A percentile compares a stretch with the other conserved stretches of the same genome.
Conservation (phyloP, 306 rosid genomes). For the Herpetospermum pedunculosum region DNA sequence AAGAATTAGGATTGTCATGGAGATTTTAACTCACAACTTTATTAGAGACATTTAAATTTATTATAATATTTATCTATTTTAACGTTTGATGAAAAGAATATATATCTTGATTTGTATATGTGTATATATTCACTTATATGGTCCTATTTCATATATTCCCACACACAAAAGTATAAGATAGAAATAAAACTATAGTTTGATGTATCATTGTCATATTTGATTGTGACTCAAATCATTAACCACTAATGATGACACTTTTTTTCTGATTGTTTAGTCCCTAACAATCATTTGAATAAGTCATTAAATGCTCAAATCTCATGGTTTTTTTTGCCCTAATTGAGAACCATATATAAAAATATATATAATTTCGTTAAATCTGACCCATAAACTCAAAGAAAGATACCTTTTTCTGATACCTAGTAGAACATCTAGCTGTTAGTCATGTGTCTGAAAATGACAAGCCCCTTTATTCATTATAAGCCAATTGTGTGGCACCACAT, state of each 20-base stretch:
- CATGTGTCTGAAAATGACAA: conserved; percentile 1
- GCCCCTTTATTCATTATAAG: background rate
- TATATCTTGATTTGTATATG: no score
- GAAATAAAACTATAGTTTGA: background rate
- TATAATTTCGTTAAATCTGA: background rate
- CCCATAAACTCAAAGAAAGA: background rate
- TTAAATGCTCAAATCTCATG: background rate
- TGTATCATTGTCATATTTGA: background rate
- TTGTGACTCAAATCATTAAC: background rate
- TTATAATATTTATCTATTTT: no score
- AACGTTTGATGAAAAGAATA: background rate
- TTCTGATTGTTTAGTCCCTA: background rate
- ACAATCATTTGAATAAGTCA: background rate
- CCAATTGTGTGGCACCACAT: background rate
- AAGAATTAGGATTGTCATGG: background rate
- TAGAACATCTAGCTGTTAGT: background rate
- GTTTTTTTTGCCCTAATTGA: background rate
- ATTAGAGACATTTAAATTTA: background rate
- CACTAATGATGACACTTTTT: background rate
- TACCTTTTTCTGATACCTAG: conserved; percentile 6
- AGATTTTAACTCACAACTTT: background rate
- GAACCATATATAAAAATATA: background rate
- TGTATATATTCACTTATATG: background rate
- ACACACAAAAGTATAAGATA: background rate
- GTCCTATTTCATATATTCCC: background rate